These are phyloP conservation scores for Raffaelea ambrosiae DNA, from an alignment of 2,329 filamentous ascomycete genomes.

Conservation along the genomic window DNA sequence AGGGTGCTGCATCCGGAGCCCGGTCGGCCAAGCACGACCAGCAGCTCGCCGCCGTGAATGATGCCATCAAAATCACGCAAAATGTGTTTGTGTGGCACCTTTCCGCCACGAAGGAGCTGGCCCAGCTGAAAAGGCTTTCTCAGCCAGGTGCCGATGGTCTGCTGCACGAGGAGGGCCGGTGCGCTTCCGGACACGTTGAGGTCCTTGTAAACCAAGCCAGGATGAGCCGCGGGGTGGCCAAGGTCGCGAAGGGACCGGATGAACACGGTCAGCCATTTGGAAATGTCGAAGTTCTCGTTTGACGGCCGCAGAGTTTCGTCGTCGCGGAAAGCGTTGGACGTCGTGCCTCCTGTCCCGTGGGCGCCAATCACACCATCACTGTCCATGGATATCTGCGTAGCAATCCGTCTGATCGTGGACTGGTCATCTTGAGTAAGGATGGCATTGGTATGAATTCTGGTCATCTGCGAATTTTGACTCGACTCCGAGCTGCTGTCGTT, in stretches of 20 bases:
- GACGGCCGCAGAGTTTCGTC: conserved; percentile 36
- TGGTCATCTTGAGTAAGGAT: conserved; percentile 9
- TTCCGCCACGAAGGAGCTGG: conserved; percentile 46
- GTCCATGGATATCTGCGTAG: conserved; percentile 34
- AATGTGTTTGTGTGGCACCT: conserved; percentile 54
- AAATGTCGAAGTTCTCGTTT: conserved; percentile 37
- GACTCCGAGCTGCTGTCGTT: conserved; percentile 33
- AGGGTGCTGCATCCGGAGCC: conserved; percentile 50
- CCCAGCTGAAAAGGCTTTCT: conserved; percentile 33
- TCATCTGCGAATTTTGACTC: conserved; percentile 33
- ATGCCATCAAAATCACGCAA: conserved; percentile 53
- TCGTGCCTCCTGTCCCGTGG: conserved; percentile 38
- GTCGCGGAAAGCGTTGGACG: conserved; percentile 10
- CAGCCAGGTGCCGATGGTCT: conserved; percentile 54
- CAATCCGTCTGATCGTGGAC: conserved; percentile 8
- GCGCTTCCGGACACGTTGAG: conserved; percentile 62
- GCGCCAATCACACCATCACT: conserved; percentile 39
- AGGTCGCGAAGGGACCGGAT: conserved; percentile 42
- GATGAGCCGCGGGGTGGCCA: conserved; percentile 48
- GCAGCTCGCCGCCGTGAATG: conserved; percentile 45
- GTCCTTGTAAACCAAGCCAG: conserved; percentile 57
- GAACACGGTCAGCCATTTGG: conserved; percentile 50
- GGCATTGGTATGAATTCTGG: conserved; percentile 6
- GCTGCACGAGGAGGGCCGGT: conserved; percentile 60
- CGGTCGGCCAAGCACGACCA: conserved; percentile 49